Evolutionary conservation across 768 basidiomycete genomes (phyloP).

Genomic region (Panus rudis): DNA sequence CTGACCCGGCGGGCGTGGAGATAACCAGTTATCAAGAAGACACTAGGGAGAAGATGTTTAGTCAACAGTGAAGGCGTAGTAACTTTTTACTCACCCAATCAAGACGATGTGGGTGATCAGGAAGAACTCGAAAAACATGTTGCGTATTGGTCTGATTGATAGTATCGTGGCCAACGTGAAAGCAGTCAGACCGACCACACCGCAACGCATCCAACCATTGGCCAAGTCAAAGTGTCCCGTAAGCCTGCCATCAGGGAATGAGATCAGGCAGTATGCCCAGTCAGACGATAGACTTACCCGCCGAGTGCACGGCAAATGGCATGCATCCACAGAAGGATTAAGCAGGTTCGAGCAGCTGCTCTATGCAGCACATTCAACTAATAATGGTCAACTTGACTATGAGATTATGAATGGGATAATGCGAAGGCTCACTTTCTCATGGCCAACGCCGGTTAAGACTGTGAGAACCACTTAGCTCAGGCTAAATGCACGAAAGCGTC

Average conservation of each 20-base stretch:
- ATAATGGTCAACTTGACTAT: slow-evolving; percentile 11
- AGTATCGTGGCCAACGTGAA: slow-evolving; percentile 33
- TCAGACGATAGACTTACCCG: slow-evolving; percentile 9
- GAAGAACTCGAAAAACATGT: slow-evolving; percentile 37
- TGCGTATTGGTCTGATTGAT: slow-evolving; percentile 33
- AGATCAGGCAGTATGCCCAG: background rate
- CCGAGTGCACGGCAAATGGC: slow-evolving; percentile 23
- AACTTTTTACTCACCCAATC: slow-evolving; percentile 14
- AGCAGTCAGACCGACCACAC: slow-evolving; percentile 19
- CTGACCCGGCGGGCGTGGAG: slow-evolving; percentile 29
- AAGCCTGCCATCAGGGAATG: slow-evolving; percentile 19
- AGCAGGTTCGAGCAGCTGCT: slow-evolving; percentile 35
- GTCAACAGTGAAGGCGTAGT: background rate
- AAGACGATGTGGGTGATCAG: slow-evolving; percentile 16
- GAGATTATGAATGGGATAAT: background rate
- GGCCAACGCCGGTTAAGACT: slow-evolving; percentile 47
- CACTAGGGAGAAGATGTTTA: slow-evolving; percentile 17
- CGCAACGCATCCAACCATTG: slow-evolving; percentile 30
- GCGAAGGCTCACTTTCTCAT: slow-evolving; percentile 34
- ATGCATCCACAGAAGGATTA: slow-evolving; percentile 39
- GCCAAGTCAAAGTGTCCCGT: slow-evolving; percentile 29
- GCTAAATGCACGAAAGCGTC: background rate
- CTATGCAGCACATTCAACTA: slow-evolving; percentile 39
- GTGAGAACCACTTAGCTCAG: background rate
- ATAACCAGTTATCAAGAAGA: slow-evolving; percentile 34